Base-by-base conservation (phyloP, 805 yeast species). In the Clavispora vitiphila region DNA sequence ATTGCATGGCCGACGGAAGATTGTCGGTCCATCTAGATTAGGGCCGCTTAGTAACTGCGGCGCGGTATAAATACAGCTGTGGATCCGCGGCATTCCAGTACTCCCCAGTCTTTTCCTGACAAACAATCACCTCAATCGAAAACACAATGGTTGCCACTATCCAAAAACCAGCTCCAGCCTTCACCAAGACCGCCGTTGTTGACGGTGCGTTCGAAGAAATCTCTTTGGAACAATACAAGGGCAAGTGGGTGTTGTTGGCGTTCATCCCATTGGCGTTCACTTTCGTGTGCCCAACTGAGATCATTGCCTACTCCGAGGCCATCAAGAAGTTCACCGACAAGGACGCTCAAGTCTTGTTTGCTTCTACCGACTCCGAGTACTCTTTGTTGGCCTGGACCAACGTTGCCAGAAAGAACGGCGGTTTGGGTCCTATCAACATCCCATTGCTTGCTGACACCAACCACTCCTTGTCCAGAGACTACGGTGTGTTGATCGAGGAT, bases 181-280 rank as follows among this genome's bases (percentile, higher is more conserved):
- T 93, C 86, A 86, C 77, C 70, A 93, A 91, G 77, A 87, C 95
- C 58, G 99, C 99, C 66, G 98, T 93, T 63, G 78, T 93, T 57
- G 90, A 91, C 75, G 98, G 98, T 72, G 76, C 80, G 53, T 91
- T 93, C 65, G 98, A 93, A 77, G 97, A 93, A 63, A 78, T 93
- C 58, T 77, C 95, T 48, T 82, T 93, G 58, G 98, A 91, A 61
- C 85, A 87, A 72, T 93, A 83, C 86, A 83, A 83, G 76, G 99
- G 99, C 64, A 87, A 93, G 74, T 93, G 97, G 96, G 96, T 93
- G 56, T 72, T 93, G 53, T 78, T 93, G 62, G 98, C 95, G 50
- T 93, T 93, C 77, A 84, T 93, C 68, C 99, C 99, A 71, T 76
- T 91, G 80, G 99, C 99, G 40, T 93, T 93, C 90, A 93, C 99